Percentiles rank a stretch among this genome's conserved stretches.
phyloP scores from a whole-genome alignment of 306 rosid genomes.

The Acacia crassicarpa region DNA sequence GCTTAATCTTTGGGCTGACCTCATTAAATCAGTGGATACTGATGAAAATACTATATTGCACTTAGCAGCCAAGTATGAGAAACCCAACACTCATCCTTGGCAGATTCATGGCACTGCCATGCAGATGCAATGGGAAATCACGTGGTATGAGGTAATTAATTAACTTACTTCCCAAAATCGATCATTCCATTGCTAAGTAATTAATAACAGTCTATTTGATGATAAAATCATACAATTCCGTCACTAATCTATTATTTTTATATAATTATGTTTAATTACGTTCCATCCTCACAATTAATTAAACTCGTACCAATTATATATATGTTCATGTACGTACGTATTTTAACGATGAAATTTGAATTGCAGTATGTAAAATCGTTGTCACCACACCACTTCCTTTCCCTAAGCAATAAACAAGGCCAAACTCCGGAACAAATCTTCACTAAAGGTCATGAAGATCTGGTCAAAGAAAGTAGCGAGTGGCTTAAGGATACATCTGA shows the following conservation, averaged over 20 bases:
- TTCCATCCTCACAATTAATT: too few relatives aligned
- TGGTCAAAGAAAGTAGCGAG: background rate
- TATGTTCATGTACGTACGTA: background rate
- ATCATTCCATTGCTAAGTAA: too few relatives aligned
- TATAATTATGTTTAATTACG: too few relatives aligned
- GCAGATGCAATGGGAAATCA: slow-evolving; percentile 30
- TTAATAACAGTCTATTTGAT: too few relatives aligned
- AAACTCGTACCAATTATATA: too few relatives aligned
- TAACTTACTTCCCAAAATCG: background rate
- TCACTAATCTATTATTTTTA: too few relatives aligned
- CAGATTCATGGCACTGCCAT: slow-evolving; percentile 8
- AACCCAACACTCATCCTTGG: background rate
- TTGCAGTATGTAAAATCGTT: background rate
- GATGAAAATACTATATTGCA: slow-evolving; percentile 17
- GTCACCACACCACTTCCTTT: background rate
- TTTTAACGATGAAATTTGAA: background rate
- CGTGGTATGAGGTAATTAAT: background rate
- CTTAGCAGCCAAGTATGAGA: background rate
- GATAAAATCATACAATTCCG: too few relatives aligned
- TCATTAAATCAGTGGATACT: background rate
- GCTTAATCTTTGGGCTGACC: background rate
- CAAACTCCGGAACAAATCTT: background rate
- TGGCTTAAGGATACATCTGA: slow-evolving; percentile 21
- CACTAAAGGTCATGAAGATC: background rate
- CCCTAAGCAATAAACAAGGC: background rate